A percentile compares a stretch with the other conserved stretches of the same genome.
phyloP scores from a whole-genome alignment of 2,329 filamentous ascomycete species.

The Fusarium sp. region DNA sequence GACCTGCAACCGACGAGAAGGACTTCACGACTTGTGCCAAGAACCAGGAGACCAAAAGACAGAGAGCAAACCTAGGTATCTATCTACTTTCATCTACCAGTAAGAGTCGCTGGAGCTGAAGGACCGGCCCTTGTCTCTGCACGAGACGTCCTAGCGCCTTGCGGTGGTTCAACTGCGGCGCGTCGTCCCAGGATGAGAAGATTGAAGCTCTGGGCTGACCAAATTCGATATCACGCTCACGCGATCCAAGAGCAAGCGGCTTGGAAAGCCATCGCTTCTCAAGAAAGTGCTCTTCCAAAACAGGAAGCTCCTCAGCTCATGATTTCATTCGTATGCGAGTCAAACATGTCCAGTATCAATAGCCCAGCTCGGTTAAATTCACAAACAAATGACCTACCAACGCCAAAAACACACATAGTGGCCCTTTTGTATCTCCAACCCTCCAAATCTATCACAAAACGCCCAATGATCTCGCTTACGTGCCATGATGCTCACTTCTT shows the following conservation, averaged over 20 bases:
- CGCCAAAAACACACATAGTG: slow-evolving; percentile 24
- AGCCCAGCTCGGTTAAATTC: slow-evolving; percentile 15
- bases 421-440: slow-evolving; percentile 14
- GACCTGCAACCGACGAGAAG: too few species aligned
- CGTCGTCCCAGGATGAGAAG: slow-evolving; percentile 14
- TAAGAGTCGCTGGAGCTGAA: too few species aligned
- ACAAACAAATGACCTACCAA: slow-evolving; percentile 20
- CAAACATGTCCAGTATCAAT: slow-evolving; percentile 11
- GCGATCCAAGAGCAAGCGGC: slow-evolving; percentile 5
- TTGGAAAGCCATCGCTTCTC: not conserved
- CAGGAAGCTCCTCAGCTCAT: not conserved
- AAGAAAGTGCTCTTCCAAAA: not conserved
- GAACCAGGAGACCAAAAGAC: not conserved
- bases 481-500: slow-evolving; percentile 22
- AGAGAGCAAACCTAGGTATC: too few species aligned
- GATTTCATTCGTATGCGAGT: not conserved
- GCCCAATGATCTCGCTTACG: slow-evolving; percentile 26
- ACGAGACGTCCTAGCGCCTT: slow-evolving; percentile 11
- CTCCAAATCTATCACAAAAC: slow-evolving; percentile 29
- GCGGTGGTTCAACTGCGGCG: slow-evolving; percentile 14
- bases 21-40: too few species aligned
- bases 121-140: not conserved
- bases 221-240: not conserved
- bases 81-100: too few species aligned
- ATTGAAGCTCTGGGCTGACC: not conserved